A percentile compares a stretch with the other conserved stretches of the same genome.
Evolutionary conservation across 2,329 filamentous ascomycete species (phyloP).

Genomic region (Aspergillus calidoustus): DNA sequence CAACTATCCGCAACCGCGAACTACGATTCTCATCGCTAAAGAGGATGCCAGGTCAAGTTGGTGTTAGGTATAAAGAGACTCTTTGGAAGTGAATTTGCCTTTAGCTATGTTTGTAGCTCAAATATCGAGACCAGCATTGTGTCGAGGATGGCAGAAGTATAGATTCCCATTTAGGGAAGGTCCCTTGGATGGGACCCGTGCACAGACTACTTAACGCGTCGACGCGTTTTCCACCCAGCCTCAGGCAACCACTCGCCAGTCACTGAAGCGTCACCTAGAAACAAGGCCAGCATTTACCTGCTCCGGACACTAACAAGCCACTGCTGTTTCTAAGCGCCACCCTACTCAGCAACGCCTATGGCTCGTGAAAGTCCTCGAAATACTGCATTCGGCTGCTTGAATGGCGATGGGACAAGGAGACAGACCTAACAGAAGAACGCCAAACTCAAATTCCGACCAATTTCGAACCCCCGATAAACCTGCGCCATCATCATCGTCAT

Average conservation of each 20-base stretch:
- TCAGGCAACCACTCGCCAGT: constrained; percentile 10
- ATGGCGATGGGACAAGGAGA: constrained; percentile 36
- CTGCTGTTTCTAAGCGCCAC: background rate
- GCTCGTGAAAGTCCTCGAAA: constrained; percentile 6
- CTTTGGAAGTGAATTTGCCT: background rate
- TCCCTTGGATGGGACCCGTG: background rate
- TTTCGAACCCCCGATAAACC: constrained; percentile 30
- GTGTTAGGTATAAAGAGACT: too few species aligned
- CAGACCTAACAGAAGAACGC: constrained; percentile 5
- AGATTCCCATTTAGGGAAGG: background rate
- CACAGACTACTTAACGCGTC: constrained; percentile 18
- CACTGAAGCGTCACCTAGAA: constrained; percentile 2
- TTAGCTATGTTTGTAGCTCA: background rate
- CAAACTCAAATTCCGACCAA: constrained; percentile 20
- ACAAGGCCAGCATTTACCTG: constrained; percentile 6
- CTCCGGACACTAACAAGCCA: background rate
- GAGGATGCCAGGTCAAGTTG: too few species aligned
- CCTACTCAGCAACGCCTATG: constrained; percentile 21
- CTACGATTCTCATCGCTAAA: background rate
- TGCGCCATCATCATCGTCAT: constrained; percentile 18
- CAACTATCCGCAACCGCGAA: constrained; percentile 12
- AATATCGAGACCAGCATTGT: background rate
- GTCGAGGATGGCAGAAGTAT: background rate
- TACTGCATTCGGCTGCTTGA: constrained; percentile 9
- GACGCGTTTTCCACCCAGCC: constrained; percentile 16